phyloP scores from a whole-genome alignment of 176 grass and related monocot genomes.

The Eleusine indica region DNA sequence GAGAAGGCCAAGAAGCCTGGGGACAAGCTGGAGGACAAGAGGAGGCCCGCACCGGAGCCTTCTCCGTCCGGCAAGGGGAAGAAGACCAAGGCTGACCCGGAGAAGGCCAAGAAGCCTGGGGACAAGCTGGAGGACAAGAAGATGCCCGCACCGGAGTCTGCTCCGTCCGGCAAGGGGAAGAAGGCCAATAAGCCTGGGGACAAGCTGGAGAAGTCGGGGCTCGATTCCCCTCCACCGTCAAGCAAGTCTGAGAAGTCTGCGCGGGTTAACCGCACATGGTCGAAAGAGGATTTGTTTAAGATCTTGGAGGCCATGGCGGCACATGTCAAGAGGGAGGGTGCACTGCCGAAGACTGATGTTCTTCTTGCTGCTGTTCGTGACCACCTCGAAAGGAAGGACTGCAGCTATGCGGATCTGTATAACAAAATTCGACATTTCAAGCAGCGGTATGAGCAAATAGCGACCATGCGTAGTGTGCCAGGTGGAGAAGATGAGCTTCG shows the following conservation, averaged over 20 bases:
- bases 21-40: conserved; percentile 26
- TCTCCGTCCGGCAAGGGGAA: conserved; percentile 21
- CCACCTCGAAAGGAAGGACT: conserved; percentile 25
- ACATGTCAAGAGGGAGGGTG: conserved; percentile 22
- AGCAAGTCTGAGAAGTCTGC: not conserved
- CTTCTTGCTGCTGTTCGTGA: conserved; percentile 25
- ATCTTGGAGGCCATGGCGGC: conserved; percentile 22
- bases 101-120: not conserved
- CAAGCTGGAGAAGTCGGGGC: not conserved
- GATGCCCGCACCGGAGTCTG: not conserved
- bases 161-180: conserved; percentile 25
- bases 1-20: not conserved
- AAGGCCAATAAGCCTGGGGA: conserved; percentile 24
- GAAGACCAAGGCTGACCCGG: conserved; percentile 10
- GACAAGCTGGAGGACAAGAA: conserved; percentile 30
- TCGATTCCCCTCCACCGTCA: not conserved
- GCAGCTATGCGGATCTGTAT: not conserved
- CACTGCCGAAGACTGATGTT: not conserved
- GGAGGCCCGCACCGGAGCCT: conserved; percentile 13
- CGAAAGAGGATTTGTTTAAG: conserved; percentile 26
- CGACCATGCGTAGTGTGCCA: not conserved
- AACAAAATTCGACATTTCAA: conserved; percentile 32
- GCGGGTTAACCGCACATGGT: not conserved
- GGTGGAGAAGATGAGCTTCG: conserved; percentile 20
- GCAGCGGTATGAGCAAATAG: conserved; percentile 18